Percentiles rank a stretch among this genome's conserved stretches.
Conservation (phyloP, 2,329 filamentous ascomycete species). For the Trichoderma arundinaceum region DNA sequence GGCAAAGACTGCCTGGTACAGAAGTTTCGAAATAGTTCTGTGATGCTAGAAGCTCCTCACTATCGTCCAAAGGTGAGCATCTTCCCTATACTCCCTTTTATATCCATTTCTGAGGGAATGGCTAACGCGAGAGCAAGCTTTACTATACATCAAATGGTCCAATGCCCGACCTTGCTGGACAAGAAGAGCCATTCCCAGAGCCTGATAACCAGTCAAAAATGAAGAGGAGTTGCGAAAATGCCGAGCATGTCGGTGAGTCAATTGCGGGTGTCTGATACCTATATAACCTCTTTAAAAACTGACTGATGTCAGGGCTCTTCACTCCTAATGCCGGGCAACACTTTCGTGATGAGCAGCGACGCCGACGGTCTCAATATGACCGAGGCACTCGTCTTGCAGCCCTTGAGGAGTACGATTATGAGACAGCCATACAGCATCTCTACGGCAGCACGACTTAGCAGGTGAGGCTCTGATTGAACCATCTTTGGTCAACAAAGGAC, state of each 20-base stretch:
- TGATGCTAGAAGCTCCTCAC: constrained; percentile 84
- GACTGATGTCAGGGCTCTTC: constrained; percentile 67
- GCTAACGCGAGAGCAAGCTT: constrained; percentile 47
- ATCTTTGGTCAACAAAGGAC: neutral
- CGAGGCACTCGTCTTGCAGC: constrained; percentile 77
- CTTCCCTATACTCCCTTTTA: no score
- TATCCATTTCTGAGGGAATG: neutral
- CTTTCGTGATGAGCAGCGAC: constrained; percentile 75
- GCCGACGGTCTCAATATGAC: constrained; percentile 78
- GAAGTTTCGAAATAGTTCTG: constrained; percentile 95
- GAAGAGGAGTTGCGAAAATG: constrained; percentile 85
- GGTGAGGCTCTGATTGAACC: neutral
- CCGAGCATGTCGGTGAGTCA: constrained; percentile 76
- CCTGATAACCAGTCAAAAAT: constrained; percentile 88
- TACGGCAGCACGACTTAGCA: constrained; percentile 39
- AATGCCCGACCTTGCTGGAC: constrained; percentile 62
- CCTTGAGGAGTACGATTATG: constrained; percentile 65
- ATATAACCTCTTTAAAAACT: neutral
- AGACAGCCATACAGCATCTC: constrained; percentile 50
- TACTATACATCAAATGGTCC: constrained; percentile 59
- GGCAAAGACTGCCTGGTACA: constrained; percentile 88
- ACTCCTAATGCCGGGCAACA: constrained; percentile 78
- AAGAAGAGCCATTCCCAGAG: constrained; percentile 75
- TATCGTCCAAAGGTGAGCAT: constrained; percentile 79
- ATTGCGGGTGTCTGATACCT: neutral